These are phyloP conservation scores for Brassica cretica DNA, from an alignment of 345 rosid species.

Conservation along the genomic window DNA sequence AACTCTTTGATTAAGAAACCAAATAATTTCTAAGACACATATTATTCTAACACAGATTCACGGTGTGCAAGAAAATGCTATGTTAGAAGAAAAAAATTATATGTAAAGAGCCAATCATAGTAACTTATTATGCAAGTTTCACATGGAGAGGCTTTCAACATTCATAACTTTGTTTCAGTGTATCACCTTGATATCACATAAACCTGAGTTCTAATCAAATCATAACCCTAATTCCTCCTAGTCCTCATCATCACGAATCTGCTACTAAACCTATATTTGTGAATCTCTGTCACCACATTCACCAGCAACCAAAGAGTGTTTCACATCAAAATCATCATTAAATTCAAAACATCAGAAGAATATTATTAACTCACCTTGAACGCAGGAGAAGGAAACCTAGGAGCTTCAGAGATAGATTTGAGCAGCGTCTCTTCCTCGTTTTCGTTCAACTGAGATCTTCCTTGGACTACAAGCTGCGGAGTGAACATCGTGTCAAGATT, in stretches of 20 bases:
- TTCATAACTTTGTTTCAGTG: not conserved
- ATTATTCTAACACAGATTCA: not conserved
- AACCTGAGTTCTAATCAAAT: not conserved
- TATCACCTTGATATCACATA: not conserved
- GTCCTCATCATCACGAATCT: not conserved
- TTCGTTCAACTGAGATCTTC: constrained; percentile 59
- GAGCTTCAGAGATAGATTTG: constrained; percentile 52
- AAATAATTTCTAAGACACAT: not conserved
- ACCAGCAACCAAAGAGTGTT: not conserved
- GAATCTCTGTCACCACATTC: not conserved
- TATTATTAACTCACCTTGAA: constrained; percentile 51
- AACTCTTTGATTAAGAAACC: not conserved
- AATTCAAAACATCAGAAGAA: not conserved
- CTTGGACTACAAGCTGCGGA: constrained; percentile 80
- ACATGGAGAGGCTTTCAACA: not conserved
- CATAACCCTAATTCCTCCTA: not conserved
- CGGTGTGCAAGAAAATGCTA: not conserved
- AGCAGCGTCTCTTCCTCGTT: constrained; percentile 67
- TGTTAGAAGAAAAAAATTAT: not conserved
- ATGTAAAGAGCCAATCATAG: not conserved
- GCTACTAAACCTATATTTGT: not conserved
- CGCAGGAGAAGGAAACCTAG: constrained; percentile 63
- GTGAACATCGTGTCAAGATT: constrained; percentile 85
- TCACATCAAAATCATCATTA: not conserved
- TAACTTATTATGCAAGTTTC: constrained; percentile 8